A percentile compares a stretch with the other conserved stretches of the same genome.
phyloP scores from a whole-genome alignment of 108 stramenopile species.

The Cyclotella sp. region DNA sequence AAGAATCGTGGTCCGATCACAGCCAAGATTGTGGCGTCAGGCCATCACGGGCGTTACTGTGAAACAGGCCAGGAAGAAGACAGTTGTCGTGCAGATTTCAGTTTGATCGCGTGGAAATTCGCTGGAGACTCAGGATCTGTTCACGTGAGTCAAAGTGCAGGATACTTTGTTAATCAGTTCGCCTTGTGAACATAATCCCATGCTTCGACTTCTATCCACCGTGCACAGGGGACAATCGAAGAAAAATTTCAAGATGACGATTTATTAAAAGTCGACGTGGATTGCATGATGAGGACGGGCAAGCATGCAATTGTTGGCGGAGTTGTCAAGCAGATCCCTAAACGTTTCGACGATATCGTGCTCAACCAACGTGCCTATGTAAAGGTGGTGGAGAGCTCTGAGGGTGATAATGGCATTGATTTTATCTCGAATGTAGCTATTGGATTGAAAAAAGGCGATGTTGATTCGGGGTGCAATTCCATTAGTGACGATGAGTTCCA shows the following conservation, averaged over 20 bases:
- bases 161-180: not conserved
- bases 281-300: conserved; percentile 43
- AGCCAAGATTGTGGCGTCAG: conserved; percentile 48
- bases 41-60: conserved; percentile 25
- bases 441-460: conserved; percentile 5
- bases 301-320: conserved; percentile 50
- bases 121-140: conserved; percentile 48
- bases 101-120: conserved; percentile 52
- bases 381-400: conserved; percentile 31
- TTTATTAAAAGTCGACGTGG: conserved; percentile 48
- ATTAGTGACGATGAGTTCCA: conserved; percentile 7
- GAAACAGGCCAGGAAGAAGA: not conserved
- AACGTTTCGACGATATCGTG: not conserved
- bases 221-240: conserved; percentile 31
- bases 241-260: conserved; percentile 33
- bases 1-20: conserved; percentile 51
- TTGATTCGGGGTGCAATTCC: conserved; percentile 10
- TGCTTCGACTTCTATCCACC: not conserved
- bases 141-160: conserved; percentile 15
- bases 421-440: conserved; percentile 36
- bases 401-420: conserved; percentile 9
- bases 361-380: conserved; percentile 39
- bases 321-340: conserved; percentile 11
- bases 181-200: not conserved
- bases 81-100: conserved; percentile 22